Evolutionary conservation across 495 filamentous ascomycete genomes (phyloP).

Genomic region (Cetradonia linearis): DNA sequence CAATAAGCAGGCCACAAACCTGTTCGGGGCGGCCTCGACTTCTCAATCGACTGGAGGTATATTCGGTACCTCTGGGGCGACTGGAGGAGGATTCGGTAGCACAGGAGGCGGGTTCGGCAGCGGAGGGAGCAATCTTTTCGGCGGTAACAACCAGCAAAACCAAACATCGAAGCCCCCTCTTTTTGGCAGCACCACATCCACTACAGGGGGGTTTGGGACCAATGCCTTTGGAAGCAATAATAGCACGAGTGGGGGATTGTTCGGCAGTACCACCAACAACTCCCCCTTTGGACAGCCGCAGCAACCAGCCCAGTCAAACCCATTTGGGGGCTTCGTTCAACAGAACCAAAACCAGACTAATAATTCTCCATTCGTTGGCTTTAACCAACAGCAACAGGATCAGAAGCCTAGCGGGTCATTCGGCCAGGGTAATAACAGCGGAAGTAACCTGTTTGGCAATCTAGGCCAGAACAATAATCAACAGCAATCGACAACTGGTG

Average conservation of each 20-base stretch:
- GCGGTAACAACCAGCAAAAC: constrained; percentile 33
- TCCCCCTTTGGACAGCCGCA: constrained; percentile 13
- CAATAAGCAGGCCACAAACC: constrained; percentile 11
- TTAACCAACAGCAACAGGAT: constrained; percentile 40
- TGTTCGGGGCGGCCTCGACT: constrained; percentile 11
- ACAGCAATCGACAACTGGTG: constrained; percentile 23
- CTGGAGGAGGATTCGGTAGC: constrained; percentile 26
- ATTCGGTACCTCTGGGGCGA: constrained; percentile 27
- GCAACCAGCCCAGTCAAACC: constrained; percentile 20
- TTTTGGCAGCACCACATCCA: constrained; percentile 21
- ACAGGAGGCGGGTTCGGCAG: constrained; percentile 26
- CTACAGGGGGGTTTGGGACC: constrained; percentile 47
- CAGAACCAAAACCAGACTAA: constrained; percentile 32
- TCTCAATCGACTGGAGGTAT: constrained; percentile 14
- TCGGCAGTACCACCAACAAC: constrained; percentile 19
- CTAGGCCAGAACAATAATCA: constrained; percentile 33
- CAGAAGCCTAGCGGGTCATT: constrained; percentile 42
- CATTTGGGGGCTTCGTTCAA: constrained; percentile 33
- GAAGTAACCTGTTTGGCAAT: constrained; percentile 37
- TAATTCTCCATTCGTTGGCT: constrained; percentile 34
- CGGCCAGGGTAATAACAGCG: constrained; percentile 26
- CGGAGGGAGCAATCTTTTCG: constrained; percentile 37
- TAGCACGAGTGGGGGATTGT: constrained; percentile 26
- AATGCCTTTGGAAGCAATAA: constrained; percentile 23
- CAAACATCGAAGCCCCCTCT: constrained; percentile 18